These are phyloP conservation scores for Blastocystis sp. DNA, from an alignment of 352 stramenopile species.

Conservation along the genomic window DNA sequence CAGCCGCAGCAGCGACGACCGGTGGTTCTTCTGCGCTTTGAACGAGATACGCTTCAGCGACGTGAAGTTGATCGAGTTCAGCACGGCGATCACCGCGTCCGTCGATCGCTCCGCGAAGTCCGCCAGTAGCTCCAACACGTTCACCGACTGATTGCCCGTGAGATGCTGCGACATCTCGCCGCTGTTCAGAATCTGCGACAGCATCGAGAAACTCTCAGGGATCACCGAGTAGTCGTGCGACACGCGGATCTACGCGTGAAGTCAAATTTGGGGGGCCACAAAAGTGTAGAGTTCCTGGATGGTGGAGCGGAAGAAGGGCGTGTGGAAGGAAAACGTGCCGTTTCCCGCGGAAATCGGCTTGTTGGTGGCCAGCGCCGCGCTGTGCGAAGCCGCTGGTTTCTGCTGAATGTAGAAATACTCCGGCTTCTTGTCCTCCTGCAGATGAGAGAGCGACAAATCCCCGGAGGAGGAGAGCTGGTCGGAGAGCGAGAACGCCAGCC, in stretches of 20 bases:
- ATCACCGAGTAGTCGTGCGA: slow-evolving; percentile 19
- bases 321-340: slow-evolving; percentile 41
- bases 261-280: background rate
- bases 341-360: background rate
- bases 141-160: slow-evolving; percentile 22
- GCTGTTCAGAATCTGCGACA: slow-evolving; percentile 50
- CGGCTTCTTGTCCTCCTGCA: background rate
- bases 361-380: background rate
- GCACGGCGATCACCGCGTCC: slow-evolving; percentile 15
- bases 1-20: slow-evolving; percentile 16
- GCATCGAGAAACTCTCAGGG: slow-evolving; percentile 50
- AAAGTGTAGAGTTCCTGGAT: slow-evolving; percentile 42
- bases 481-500: background rate
- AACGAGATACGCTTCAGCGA: slow-evolving; percentile 59
- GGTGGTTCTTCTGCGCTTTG: slow-evolving; percentile 6
- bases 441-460: too few species aligned
- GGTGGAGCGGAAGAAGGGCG: slow-evolving; percentile 45
- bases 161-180: slow-evolving; percentile 64
- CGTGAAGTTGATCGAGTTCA: slow-evolving; percentile 51
- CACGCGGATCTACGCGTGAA: background rate
- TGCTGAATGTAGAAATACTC: slow-evolving; percentile 11
- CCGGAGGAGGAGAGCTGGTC: background rate
- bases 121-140: slow-evolving; percentile 26
- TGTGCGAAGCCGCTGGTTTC: background rate
- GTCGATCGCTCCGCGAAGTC: slow-evolving; percentile 34